Conservation (phyloP, 768 basidiomycete species). For the Crepidotus variabilis region DNA sequence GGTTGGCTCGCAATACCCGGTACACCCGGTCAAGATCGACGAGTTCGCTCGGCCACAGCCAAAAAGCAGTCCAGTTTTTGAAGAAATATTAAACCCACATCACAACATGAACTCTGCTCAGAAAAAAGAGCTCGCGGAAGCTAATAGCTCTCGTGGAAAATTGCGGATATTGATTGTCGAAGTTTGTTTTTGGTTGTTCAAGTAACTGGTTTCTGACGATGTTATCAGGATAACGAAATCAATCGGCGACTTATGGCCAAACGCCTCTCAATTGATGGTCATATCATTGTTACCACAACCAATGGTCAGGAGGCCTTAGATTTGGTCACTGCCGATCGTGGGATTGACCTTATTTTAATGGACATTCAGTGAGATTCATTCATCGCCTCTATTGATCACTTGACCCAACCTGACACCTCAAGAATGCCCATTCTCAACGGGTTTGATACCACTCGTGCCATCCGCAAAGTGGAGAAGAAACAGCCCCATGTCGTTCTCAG, state of each 20-base stretch:
- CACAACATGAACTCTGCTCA: conserved; percentile 5
- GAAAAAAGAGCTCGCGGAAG: conserved; percentile 25
- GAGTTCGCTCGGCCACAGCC: conserved; percentile 12
- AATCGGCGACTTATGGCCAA: conserved; percentile 71
- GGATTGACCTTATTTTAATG: conserved; percentile 77
- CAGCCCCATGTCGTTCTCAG: conserved; percentile 18
- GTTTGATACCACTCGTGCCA: conserved; percentile 61
- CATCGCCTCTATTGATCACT: neutral
- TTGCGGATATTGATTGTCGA: neutral
- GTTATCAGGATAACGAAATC: conserved; percentile 60
- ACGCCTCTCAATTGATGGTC: conserved; percentile 61
- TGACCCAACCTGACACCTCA: neutral
- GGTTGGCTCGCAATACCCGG: conserved; percentile 22
- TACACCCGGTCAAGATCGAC: conserved; percentile 35
- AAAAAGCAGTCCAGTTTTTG: neutral
- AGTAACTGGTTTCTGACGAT: too few species aligned
- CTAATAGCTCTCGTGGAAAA: conserved; percentile 68
- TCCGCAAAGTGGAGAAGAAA: conserved; percentile 57
- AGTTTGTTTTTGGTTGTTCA: neutral
- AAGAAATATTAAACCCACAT: neutral
- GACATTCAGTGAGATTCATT: conserved; percentile 63
- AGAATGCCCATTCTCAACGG: conserved; percentile 84
- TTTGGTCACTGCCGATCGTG: conserved; percentile 47
- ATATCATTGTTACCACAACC: conserved; percentile 58
- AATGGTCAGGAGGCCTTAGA: conserved; percentile 79